These are phyloP conservation scores for Nothophaeocryptopus gaeumannii DNA, from an alignment of 2,329 filamentous ascomycete species.

Conservation along the genomic window DNA sequence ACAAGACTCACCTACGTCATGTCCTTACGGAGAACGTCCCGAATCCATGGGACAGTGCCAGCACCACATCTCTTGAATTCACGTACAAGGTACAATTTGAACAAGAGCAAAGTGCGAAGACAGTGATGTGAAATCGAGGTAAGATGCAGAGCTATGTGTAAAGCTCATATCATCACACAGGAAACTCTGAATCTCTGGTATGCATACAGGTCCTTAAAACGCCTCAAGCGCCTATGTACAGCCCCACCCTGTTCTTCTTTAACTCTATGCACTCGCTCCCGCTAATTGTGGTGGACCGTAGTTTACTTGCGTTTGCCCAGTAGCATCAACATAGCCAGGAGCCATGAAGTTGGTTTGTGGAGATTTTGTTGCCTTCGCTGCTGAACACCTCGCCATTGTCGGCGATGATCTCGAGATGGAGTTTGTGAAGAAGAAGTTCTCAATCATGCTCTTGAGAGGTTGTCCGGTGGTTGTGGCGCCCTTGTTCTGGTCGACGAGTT, in stretches of 20 bases:
- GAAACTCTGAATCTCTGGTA: slow-evolving; percentile 14
- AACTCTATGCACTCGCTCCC: slow-evolving; percentile 23
- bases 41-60: no score
- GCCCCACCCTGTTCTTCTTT: slow-evolving; percentile 3
- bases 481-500: slow-evolving; percentile 96
- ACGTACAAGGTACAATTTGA: no score
- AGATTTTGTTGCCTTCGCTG: slow-evolving; percentile 69
- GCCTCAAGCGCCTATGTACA: slow-evolving; percentile 23
- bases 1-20: no score
- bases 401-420: slow-evolving; percentile 94
- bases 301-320: slow-evolving; percentile 34
- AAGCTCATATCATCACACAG: not conserved
- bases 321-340: slow-evolving; percentile 40
- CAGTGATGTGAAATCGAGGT: no score
- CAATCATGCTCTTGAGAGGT: slow-evolving; percentile 78
- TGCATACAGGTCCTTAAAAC: slow-evolving; percentile 19
- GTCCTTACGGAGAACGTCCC: no score
- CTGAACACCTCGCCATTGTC: slow-evolving; percentile 97
- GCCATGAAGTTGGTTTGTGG: slow-evolving; percentile 52
- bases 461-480: slow-evolving; percentile 69
- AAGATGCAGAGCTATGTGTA: no score
- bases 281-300: slow-evolving; percentile 36
- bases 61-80: no score
- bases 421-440: slow-evolving; percentile 99
- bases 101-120: no score